Conservation (phyloP, 2,329 filamentous ascomycete genomes). For the Akanthomyces uredinophilus region DNA sequence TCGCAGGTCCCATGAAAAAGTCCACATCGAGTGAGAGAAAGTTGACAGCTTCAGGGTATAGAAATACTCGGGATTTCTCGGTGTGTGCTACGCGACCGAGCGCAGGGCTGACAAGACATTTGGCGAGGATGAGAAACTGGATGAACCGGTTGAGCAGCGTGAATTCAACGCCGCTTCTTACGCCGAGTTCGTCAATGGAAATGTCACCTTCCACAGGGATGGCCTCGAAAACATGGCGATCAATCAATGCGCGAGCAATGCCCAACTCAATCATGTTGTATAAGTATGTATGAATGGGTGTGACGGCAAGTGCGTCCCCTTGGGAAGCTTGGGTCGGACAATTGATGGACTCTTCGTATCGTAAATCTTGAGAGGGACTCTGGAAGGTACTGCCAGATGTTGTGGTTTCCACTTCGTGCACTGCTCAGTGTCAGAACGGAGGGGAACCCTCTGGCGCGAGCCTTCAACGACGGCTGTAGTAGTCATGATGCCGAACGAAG, state of each 20-base stretch:
- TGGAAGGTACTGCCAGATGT: no score
- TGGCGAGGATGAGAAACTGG: not conserved
- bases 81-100: not conserved
- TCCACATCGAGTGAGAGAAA: not conserved
- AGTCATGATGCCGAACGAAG: no score
- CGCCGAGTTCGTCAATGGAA: conserved; percentile 25
- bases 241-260: conserved; percentile 19
- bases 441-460: no score
- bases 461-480: no score
- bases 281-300: not conserved
- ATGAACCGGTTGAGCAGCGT: conserved; percentile 20
- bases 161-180: conserved; percentile 23
- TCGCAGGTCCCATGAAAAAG: not conserved
- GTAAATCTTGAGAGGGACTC: no score
- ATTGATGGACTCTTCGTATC: no score
- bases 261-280: conserved; percentile 3
- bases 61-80: not conserved
- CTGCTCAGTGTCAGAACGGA: no score
- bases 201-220: conserved; percentile 26
- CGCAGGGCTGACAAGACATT: conserved; percentile 9
- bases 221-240: conserved; percentile 28
- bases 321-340: no score
- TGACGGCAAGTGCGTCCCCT: no score
- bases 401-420: no score
- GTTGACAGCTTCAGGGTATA: not conserved